Conservation (phyloP, 1,284 basidiomycete species). For the Irpex sp. region DNA sequence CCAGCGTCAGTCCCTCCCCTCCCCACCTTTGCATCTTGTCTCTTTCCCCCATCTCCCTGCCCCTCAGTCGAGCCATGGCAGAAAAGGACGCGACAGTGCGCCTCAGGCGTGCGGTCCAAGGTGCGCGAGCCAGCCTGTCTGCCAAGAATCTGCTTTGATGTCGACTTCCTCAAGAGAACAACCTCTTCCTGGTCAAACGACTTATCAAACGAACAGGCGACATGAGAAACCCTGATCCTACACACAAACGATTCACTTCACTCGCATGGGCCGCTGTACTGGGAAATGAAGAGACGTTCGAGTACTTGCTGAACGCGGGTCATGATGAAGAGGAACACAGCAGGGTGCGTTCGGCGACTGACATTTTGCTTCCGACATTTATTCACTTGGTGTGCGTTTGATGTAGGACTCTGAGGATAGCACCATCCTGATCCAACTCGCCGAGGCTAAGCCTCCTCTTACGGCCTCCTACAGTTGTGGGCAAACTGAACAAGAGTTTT, state of each 20-base stretch:
- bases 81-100: constrained; percentile 74
- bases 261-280: constrained; percentile 84
- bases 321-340: constrained; percentile 90
- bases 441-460: constrained; percentile 60
- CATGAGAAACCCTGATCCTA: constrained; percentile 83
- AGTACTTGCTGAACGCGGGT: constrained; percentile 76
- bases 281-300: constrained; percentile 84
- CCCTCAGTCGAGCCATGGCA: constrained; percentile 46
- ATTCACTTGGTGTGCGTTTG: not conserved
- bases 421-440: constrained; percentile 84
- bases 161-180: constrained; percentile 63
- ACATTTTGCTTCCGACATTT: not conserved
- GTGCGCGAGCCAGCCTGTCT: constrained; percentile 29
- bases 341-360: constrained; percentile 50
- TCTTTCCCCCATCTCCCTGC: constrained; percentile 10
- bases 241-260: constrained; percentile 70
- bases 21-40: constrained; percentile 14
- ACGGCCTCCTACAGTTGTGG: constrained; percentile 41
- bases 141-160: constrained; percentile 15
- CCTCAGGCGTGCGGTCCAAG: constrained; percentile 76
- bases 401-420: constrained; percentile 82
- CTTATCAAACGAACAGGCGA: constrained; percentile 70
- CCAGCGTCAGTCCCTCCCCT: constrained; percentile 8
- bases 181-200: constrained; percentile 82
- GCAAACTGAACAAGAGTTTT: constrained; percentile 51